phyloP scores from a whole-genome alignment of 1,284 basidiomycete genomes.

The Somion occarium region DNA sequence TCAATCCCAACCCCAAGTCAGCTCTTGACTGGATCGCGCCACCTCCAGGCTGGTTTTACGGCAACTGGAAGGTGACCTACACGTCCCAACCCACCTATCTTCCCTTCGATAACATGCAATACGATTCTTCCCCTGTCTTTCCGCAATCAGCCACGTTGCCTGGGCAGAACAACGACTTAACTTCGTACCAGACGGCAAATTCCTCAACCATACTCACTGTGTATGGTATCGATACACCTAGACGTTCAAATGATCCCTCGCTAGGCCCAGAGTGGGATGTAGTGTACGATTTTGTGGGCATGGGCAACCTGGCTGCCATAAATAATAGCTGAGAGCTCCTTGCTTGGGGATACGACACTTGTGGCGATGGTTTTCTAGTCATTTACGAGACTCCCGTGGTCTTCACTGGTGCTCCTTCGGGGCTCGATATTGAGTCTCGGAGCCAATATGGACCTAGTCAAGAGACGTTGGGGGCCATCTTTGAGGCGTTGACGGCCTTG shows the following conservation, averaged over 20 bases:
- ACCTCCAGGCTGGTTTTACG: slow-evolving; percentile 6
- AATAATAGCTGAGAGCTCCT: background rate
- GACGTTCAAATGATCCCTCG: slow-evolving; percentile 3
- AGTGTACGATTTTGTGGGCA: slow-evolving; percentile 4
- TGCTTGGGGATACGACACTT: slow-evolving; percentile 7
- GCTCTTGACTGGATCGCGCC: background rate
- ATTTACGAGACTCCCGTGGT: slow-evolving; percentile 5
- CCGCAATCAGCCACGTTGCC: slow-evolving; percentile 1
- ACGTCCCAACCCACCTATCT: slow-evolving; percentile 2
- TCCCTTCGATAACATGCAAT: background rate
- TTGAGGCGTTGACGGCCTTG: background rate
- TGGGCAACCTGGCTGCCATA: background rate
- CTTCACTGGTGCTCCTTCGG: background rate
- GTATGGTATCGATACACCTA: slow-evolving; percentile 5
- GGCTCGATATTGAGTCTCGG: slow-evolving; percentile 3
- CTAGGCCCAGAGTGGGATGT: slow-evolving; percentile 6
- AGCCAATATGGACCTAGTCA: slow-evolving; percentile 1
- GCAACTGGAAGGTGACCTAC: slow-evolving; percentile 6
- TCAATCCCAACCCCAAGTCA: slow-evolving; percentile 1
- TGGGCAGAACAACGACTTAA: slow-evolving; percentile 1
- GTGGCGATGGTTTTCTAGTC: background rate
- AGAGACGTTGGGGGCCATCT: background rate
- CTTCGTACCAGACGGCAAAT: background rate
- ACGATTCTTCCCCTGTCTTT: slow-evolving; percentile 4
- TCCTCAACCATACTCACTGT: background rate